phyloP scores from a whole-genome alignment of 176 grass and related monocot species.

The Zizania latifolia region DNA sequence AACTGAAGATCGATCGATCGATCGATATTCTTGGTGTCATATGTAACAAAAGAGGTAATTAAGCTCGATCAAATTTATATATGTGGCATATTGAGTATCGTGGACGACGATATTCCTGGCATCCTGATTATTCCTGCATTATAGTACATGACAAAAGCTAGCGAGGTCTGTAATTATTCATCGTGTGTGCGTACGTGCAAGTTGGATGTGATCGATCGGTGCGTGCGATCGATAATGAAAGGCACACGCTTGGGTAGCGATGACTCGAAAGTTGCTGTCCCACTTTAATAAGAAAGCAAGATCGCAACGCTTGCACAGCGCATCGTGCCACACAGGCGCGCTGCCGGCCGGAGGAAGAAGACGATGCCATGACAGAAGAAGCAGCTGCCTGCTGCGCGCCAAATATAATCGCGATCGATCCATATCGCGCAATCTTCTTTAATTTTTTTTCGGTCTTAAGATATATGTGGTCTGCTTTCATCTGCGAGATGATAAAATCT shows the following conservation, averaged over 20 bases:
- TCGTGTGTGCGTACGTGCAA: neutral
- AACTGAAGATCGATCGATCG: neutral
- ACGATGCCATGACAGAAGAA: neutral
- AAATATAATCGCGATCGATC: neutral
- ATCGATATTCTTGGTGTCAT: neutral
- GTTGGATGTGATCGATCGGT: slow-evolving; percentile 10
- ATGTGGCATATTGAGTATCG: no score
- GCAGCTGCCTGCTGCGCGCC: neutral
- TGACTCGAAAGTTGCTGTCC: neutral
- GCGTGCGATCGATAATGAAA: slow-evolving; percentile 11
- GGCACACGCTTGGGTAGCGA: slow-evolving; percentile 14
- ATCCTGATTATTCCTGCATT: no score
- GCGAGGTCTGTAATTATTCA: neutral
- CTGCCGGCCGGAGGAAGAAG: no score
- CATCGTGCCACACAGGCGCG: no score
- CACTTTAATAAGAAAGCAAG: neutral
- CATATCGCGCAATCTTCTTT: no score
- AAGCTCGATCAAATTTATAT: neutral
- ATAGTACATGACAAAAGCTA: no score
- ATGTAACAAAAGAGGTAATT: no score
- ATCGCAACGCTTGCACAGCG: neutral
- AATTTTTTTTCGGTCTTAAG: neutral
- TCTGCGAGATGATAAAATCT: neutral
- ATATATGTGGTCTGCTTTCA: neutral
- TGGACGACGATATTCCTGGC: no score